Conservation (phyloP, 2,329 filamentous ascomycete genomes). For the Hawksworthiomyces lignivorus region DNA sequence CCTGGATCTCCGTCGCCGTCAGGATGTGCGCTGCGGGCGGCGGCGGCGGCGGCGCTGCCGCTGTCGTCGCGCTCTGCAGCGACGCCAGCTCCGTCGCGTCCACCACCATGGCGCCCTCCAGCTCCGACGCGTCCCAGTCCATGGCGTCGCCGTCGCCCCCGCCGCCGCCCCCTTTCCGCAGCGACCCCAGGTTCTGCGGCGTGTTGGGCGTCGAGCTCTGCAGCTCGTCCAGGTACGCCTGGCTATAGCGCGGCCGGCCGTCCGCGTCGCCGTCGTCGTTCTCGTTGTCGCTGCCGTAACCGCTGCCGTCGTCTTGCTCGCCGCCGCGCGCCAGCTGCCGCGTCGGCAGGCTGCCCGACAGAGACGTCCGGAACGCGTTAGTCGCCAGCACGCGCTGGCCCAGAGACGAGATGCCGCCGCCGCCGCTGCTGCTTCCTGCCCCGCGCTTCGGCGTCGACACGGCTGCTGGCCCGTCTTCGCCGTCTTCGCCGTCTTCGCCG, state of each 20-base stretch:
- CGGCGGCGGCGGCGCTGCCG: conserved; percentile 23
- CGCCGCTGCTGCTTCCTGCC: background rate
- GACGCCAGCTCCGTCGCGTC: conserved; percentile 34
- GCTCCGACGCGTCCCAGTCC: conserved; percentile 50
- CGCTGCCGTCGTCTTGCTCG: conserved; percentile 28
- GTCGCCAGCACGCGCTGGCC: conserved; percentile 25
- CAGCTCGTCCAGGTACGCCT: conserved; percentile 78
- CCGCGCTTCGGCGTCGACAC: conserved; percentile 46
- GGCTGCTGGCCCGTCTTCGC: conserved; percentile 33
- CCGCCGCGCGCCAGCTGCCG: conserved; percentile 30
- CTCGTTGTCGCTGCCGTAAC: conserved; percentile 44
- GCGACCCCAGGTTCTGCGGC: conserved; percentile 53
- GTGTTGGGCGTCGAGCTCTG: conserved; percentile 79
- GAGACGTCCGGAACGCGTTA: conserved; percentile 34
- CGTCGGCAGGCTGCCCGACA: conserved; percentile 44
- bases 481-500: no score
- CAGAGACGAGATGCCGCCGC: conserved; percentile 24
- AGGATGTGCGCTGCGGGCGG: conserved; percentile 46
- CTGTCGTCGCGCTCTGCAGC: conserved; percentile 2
- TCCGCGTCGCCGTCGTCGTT: conserved; percentile 39
- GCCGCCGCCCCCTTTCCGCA: conserved; percentile 22
- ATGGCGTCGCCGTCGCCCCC: conserved; percentile 42
- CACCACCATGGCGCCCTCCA: conserved; percentile 59
- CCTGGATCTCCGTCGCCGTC: conserved; percentile 75
- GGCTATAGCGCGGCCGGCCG: conserved; percentile 72